Evolutionary conservation across 1,284 basidiomycete genomes (phyloP).

Genomic region (Ganoderma boninense): DNA sequence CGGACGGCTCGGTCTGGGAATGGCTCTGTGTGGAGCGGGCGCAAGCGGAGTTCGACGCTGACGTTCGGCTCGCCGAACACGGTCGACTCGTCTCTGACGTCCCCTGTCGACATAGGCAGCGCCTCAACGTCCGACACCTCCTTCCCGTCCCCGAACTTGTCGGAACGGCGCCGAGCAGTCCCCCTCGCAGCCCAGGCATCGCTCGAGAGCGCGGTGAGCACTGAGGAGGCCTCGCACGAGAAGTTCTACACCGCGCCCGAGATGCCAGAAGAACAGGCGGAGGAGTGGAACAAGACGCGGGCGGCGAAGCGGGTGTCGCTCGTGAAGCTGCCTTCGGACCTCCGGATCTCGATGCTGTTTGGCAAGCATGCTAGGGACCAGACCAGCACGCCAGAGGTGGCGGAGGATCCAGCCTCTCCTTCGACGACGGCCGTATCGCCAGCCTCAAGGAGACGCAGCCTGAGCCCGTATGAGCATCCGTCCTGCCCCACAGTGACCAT

Average conservation of each 20-base stretch:
- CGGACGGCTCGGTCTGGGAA: conserved; percentile 61
- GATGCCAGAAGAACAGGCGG: conserved; percentile 69
- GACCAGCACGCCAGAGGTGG: conserved; percentile 22
- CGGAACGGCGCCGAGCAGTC: conserved; percentile 27
- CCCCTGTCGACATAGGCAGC: conserved; percentile 26
- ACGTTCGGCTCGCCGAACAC: conserved; percentile 41
- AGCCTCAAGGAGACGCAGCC: conserved; percentile 25
- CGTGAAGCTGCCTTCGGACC: conserved; percentile 70
- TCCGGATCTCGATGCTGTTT: conserved; percentile 49
- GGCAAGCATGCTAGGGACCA: conserved; percentile 35
- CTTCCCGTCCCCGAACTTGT: conserved; percentile 32
- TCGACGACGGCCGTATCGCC: conserved; percentile 29
- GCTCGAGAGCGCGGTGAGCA: conserved; percentile 34
- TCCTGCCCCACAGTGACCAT: conserved; percentile 32
- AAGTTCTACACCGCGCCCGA: conserved; percentile 55
- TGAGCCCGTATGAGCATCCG: conserved; percentile 26
- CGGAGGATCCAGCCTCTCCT: conserved; percentile 26
- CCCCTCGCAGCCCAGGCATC: conserved; percentile 35
- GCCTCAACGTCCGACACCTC: conserved; percentile 27
- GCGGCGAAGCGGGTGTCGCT: conserved; percentile 86
- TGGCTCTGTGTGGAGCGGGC: conserved; percentile 28
- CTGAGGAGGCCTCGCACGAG: conserved; percentile 48
- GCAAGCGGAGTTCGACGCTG: conserved; percentile 41
- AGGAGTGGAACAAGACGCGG: conserved; percentile 86
- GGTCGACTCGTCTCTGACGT: conserved; percentile 48